Conservation (phyloP, 1,139 yeast species). For the Hansenula anomala region DNA sequence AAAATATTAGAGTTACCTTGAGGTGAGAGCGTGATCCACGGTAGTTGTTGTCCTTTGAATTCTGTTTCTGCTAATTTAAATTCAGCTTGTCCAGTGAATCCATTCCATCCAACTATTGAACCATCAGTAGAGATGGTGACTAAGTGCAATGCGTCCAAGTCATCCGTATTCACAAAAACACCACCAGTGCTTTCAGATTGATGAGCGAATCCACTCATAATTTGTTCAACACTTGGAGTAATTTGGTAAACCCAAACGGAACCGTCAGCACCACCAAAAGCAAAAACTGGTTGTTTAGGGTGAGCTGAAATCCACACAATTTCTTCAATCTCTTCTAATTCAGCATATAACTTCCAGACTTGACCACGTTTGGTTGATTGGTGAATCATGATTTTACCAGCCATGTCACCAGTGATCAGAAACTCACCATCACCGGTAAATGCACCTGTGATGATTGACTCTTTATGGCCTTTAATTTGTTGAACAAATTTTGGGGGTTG, state of each 20-base stretch:
- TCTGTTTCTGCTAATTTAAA: constrained; percentile 64
- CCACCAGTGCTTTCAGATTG: constrained; percentile 78
- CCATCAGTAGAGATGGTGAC: constrained; percentile 89
- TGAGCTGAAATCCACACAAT: constrained; percentile 75
- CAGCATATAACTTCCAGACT: constrained; percentile 68
- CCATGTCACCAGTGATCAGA: constrained; percentile 91
- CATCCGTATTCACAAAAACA: constrained; percentile 58
- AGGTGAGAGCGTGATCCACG: constrained; percentile 73
- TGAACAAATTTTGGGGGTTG: constrained; percentile 78
- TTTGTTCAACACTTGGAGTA: constrained; percentile 52
- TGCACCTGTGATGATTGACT: constrained; percentile 79
- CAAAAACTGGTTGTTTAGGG: constrained; percentile 74
- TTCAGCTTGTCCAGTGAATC: constrained; percentile 62
- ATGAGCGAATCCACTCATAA: constrained; percentile 80
- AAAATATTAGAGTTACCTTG: constrained; percentile 42
- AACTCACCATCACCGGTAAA: constrained; percentile 80
- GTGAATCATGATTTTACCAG: constrained; percentile 76
- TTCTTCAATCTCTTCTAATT: constrained; percentile 85
- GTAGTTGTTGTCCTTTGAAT: constrained; percentile 68
- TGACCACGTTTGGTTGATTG: constrained; percentile 71
- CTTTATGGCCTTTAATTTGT: constrained; percentile 74
- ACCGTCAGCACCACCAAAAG: constrained; percentile 93
- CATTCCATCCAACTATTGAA: constrained; percentile 83
- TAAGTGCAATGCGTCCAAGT: constrained; percentile 58
- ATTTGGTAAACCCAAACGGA: constrained; percentile 92